phyloP scores from a whole-genome alignment of 306 rosid species.

The Malus sieversii region DNA sequence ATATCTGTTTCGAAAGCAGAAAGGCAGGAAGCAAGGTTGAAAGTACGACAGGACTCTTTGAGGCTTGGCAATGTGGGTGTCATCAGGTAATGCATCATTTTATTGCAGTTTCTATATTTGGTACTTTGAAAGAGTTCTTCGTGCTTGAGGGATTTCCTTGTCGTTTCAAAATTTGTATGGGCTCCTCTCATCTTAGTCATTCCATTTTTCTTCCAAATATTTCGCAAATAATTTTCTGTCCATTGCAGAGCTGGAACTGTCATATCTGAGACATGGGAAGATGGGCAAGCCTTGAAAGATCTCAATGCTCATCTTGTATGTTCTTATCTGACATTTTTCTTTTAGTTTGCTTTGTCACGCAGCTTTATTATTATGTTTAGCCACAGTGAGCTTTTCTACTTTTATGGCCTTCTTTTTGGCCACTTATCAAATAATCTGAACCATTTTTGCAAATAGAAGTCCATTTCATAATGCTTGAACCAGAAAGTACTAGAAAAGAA shows the following conservation, averaged over 20 bases:
- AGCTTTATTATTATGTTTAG: not conserved
- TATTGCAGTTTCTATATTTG: not conserved
- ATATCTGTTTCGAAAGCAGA: constrained; percentile 94
- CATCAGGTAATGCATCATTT: constrained; percentile 51
- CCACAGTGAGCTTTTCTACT: not conserved
- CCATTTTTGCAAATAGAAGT: not conserved
- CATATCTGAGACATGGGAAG: constrained; percentile 99
- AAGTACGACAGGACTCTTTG: constrained; percentile 93
- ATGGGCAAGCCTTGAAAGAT: constrained; percentile 95
- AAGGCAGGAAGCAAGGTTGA: constrained; percentile 96
- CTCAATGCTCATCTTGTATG: constrained; percentile 87
- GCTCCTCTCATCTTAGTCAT: not conserved
- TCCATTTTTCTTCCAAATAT: constrained; percentile 3
- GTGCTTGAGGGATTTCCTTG: not conserved
- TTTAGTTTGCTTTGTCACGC: not conserved
- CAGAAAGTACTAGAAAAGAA: not conserved
- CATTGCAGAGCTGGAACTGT: constrained; percentile 93
- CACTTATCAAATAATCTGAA: not conserved
- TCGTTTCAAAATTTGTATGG: not conserved
- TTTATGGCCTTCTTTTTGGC: not conserved
- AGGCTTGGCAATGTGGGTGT: constrained; percentile 98
- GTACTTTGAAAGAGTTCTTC: not conserved
- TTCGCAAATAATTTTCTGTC: constrained; percentile 6
- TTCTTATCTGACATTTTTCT: constrained; percentile 14
- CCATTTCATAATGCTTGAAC: not conserved